These are phyloP conservation scores for Candida buenavistaensis DNA, from an alignment of 1,139 yeast genomes.

Conservation along the genomic window DNA sequence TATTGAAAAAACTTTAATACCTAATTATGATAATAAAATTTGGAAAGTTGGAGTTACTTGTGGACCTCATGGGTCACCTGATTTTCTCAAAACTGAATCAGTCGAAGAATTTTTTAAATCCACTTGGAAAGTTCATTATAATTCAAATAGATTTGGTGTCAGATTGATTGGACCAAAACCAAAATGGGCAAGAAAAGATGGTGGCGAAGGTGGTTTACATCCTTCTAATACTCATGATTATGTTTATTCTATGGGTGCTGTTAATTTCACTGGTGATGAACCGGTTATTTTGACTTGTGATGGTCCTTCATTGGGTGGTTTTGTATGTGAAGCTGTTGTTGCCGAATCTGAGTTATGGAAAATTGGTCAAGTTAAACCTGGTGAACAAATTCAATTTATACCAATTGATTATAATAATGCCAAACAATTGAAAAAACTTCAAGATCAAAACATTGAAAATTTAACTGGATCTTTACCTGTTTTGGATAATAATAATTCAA, in stretches of 20 bases:
- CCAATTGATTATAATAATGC: conserved; percentile 76
- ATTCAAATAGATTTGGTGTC: conserved; percentile 94
- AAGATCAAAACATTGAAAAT: conserved; percentile 52
- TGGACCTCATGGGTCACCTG: conserved; percentile 98
- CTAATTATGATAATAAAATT: conserved; percentile 53
- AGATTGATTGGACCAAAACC: conserved; percentile 95
- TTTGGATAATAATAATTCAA: too few species aligned
- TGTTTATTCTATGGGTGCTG: conserved; percentile 93
- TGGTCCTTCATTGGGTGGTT: conserved; percentile 97
- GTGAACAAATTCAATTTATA: conserved; percentile 77
- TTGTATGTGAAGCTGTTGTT: conserved; percentile 94
- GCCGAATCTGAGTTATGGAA: conserved; percentile 98
- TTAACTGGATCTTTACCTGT: conserved; percentile 40
- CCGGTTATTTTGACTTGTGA: conserved; percentile 96
- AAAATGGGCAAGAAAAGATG: conserved; percentile 93
- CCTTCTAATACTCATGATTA: conserved; percentile 98
- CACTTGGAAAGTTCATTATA: conserved; percentile 94
- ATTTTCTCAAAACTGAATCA: conserved; percentile 79
- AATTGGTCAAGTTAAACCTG: conserved; percentile 96
- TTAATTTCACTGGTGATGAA: conserved; percentile 97
- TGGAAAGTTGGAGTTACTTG: conserved; percentile 94
- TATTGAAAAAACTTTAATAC: conserved; percentile 60
- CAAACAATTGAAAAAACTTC: conserved; percentile 56
- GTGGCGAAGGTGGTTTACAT: conserved; percentile 97
- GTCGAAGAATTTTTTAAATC: conserved; percentile 71